Conservation (phyloP, 2,329 filamentous ascomycete genomes). For the Penicillium verrucosum region DNA sequence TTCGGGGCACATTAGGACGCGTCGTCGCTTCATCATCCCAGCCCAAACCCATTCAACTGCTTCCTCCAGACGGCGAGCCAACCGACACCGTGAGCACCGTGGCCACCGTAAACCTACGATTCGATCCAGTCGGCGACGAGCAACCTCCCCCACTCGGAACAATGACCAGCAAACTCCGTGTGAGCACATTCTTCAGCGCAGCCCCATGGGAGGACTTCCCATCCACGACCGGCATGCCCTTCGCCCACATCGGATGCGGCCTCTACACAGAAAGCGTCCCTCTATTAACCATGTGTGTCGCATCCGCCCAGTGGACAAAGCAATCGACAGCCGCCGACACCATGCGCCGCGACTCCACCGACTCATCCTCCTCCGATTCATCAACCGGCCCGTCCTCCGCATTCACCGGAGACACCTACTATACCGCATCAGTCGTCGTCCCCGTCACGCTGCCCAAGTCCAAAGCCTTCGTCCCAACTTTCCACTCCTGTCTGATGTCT, state of each 20-base stretch:
- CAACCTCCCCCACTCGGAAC: conserved; percentile 54
- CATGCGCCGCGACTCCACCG: conserved; percentile 28
- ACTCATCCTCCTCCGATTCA: conserved; percentile 39
- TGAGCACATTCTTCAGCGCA: conserved; percentile 56
- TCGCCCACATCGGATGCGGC: conserved; percentile 46
- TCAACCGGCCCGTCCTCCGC: not conserved
- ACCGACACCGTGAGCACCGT: conserved; percentile 51
- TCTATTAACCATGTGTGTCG: conserved; percentile 56
- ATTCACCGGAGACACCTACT: conserved; percentile 49
- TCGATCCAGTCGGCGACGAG: conserved; percentile 55
- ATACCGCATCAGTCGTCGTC: conserved; percentile 61
- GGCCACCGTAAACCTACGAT: conserved; percentile 56
- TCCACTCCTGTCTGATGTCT: conserved; percentile 66
- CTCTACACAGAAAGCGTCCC: conserved; percentile 52
- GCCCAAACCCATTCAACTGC: conserved; percentile 55
- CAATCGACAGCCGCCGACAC: conserved; percentile 39
- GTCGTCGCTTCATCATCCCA: conserved; percentile 57
- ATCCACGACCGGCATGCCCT: conserved; percentile 39
- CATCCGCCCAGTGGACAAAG: conserved; percentile 55
- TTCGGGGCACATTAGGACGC: conserved; percentile 56
- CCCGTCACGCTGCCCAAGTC: conserved; percentile 60
- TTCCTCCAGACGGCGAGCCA: conserved; percentile 36
- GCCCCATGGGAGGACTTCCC: conserved; percentile 52
- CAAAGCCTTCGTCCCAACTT: conserved; percentile 65
- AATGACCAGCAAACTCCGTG: conserved; percentile 55